Evolutionary conservation across 768 basidiomycete species (phyloP), one percentile per base, ranked within the genome.

Genomic region (Termitomyces heimii): DNA sequence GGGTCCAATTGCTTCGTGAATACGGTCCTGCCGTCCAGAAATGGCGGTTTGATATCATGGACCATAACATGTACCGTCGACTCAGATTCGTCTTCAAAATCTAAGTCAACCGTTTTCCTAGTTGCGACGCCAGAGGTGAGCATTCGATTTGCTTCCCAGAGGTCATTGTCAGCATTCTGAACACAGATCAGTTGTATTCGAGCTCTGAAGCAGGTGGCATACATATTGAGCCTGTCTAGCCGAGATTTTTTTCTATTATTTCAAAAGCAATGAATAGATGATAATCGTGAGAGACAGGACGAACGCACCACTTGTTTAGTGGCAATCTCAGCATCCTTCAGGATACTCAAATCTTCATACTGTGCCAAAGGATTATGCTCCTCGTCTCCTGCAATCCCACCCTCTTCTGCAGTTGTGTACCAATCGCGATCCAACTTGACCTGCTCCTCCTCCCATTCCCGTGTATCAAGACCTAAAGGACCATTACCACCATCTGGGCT

Each of bases 91-190:
- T 98, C 96, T 65, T 96, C 93, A 64, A 98, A 94, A 66, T 98
- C 95, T 24, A 95, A 78, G 67, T 99, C 94, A 48, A 99, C 81
- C 4, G 83, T 77, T 62, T 85, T 89, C 34, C 91, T 87, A 9
- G 91, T 92, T 1, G 92, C 91, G 20, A 98, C 89, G 66, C 97
- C 97, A 3, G 97, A 98, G 0, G 92, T 93, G 10, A 93, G 77
- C 89, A 99, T 95, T 66, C 96, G 91, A 67, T 98, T 98, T 8
- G 91, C 91, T 76, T 99, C 97, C 97, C 97, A 99, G 12, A 96
- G 75, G 66, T 99, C 97, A 65, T 97, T 98, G 70, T 99, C 97
- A 24, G 93, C 93, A 65, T 98, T 98, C 92, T 95, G 66, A 58
- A 20, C 6, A 43, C 9, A 34, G 64, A 65, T 66, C 43, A 69